Base-by-base conservation (phyloP, 2,329 filamentous ascomycete genomes). In the Clonostachys solani region DNA sequence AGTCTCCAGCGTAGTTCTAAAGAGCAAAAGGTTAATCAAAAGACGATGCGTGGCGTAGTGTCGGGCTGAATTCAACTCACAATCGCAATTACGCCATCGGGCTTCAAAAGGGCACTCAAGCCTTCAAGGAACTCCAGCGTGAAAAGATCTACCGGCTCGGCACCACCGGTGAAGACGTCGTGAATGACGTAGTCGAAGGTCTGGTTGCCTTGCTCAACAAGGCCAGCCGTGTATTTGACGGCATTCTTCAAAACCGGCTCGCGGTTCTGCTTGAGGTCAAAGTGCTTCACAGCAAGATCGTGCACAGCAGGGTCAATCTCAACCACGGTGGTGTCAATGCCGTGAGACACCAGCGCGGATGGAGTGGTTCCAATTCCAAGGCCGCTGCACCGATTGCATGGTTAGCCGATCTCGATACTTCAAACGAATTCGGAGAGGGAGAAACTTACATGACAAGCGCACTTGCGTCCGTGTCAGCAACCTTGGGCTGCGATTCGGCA, bases 131-230 rank as follows among this genome's bases (percentile, higher is more conserved):
- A 97, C 56, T 94, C 86, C 6, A 84, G 65, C 0, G 92, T 97
- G 67, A 99, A 99, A 8, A 99, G 80, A 8, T 84, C 75, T 4
- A 92, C 82, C 1, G 94, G 94, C 64, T 97, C 94, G 0, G 91
- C 92, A 45, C 94, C 94, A 19, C 94, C 94, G 1, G 94, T 99
- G 64, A 99, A 99, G 19, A 99, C 94, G 56, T 99, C 94, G 64
- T 99, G 94, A 46, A 99, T 78, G 60, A 99, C 94, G 71, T 96
- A 97, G 69, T 96, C 86, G 64, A 87, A 99, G 29, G 73, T 73
- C 42, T 72, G 64, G 8, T 67, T 63, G 48, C 70, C 57, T 29
- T 67, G 56, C 44, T 67, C 59, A 47, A 71, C 71, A 43, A 76
- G 60, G 45, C 67, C 59, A 42, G 72, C 65, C 16, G 82, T 78